Conservation (phyloP, 805 yeast genomes). For the Wickerhamomyces bovis region DNA sequence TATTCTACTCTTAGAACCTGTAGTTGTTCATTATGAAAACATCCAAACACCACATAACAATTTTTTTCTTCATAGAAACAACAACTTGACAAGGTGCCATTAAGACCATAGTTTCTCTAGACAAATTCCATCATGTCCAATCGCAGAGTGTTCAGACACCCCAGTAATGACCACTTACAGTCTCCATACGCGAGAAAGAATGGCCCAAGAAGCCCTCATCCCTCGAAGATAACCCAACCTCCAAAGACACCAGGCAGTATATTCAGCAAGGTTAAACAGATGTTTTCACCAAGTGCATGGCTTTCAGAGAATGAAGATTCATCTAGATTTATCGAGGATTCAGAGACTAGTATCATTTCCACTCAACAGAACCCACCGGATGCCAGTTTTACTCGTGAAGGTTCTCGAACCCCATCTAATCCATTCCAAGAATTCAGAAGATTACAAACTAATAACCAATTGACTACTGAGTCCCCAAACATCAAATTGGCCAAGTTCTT, state of each 20-base stretch:
- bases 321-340: conserved; percentile 5
- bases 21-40: background rate
- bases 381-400: background rate
- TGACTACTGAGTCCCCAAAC: conserved; percentile 38
- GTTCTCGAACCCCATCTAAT: conserved; percentile 7
- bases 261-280: conserved; percentile 20
- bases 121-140: conserved; percentile 8
- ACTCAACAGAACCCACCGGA: conserved; percentile 3
- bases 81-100: background rate
- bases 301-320: conserved; percentile 1
- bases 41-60: conserved; percentile 1
- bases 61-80: background rate
- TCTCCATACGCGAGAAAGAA: conserved; percentile 17
- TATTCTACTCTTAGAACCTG: background rate
- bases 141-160: conserved; percentile 3
- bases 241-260: conserved; percentile 21
- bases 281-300: conserved; percentile 22
- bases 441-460: conserved; percentile 5
- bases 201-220: conserved; percentile 1
- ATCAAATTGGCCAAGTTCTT: conserved; percentile 64
- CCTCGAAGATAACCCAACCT: conserved; percentile 33
- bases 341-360: conserved; percentile 10
- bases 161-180: conserved; percentile 11
- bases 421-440: conserved; percentile 17
- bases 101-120: background rate